Conservation (phyloP, 176 grass and related monocot genomes). For the Hordeum marinum region DNA sequence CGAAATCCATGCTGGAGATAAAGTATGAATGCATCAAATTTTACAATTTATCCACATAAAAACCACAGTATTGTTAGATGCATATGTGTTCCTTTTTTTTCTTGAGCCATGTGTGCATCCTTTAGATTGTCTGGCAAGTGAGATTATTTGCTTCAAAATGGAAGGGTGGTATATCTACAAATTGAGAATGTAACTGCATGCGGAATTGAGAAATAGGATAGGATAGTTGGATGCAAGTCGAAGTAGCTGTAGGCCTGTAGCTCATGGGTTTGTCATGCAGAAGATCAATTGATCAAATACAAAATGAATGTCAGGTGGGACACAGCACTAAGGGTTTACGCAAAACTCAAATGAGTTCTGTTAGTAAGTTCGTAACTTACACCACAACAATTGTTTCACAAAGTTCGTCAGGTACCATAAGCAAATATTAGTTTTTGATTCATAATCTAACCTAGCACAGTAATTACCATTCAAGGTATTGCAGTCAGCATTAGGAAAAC, state of each 20-base stretch:
- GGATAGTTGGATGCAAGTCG: background rate
- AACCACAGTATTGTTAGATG: background rate
- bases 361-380: background rate
- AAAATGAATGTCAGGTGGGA: background rate
- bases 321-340: background rate
- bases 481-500: constrained; percentile 22
- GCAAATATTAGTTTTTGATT: background rate
- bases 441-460: background rate
- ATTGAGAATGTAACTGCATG: background rate
- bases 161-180: background rate
- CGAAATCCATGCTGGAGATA: too few species aligned
- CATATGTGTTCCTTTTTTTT: background rate
- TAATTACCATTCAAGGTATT: constrained; percentile 4
- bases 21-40: background rate
- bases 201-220: background rate
- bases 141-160: background rate
- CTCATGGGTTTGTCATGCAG: background rate
- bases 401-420: background rate
- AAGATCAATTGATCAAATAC: background rate
- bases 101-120: background rate
- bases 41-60: background rate
- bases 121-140: background rate
- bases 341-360: background rate
- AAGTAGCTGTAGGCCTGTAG: background rate
- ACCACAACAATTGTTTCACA: background rate